These are phyloP conservation scores for Cladosporium halotolerans DNA, from an alignment of 2,329 filamentous ascomycete species.

Conservation along the genomic window DNA sequence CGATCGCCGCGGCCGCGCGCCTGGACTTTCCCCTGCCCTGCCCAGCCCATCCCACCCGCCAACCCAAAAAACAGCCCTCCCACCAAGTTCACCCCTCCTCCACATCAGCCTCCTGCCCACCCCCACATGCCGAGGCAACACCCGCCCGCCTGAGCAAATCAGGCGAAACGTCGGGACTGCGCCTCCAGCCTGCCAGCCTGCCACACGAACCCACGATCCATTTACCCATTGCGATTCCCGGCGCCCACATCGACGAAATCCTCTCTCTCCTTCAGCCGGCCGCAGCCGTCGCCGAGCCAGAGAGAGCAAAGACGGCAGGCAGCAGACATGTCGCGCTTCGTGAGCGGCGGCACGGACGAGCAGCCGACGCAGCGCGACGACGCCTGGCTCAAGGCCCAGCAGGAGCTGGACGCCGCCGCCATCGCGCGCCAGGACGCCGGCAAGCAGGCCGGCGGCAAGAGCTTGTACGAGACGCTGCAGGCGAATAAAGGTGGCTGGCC, in stretches of 20 bases:
- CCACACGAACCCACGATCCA: not conserved
- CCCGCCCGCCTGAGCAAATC: not conserved
- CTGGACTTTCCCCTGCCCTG: too few relatives aligned
- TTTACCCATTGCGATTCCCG: not conserved
- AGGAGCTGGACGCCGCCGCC: slow-evolving; percentile 57
- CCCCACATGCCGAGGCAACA: not conserved
- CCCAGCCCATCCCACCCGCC: too few relatives aligned
- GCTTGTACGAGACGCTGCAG: slow-evolving; percentile 68
- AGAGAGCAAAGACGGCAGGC: not conserved
- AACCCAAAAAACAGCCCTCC: too few relatives aligned
- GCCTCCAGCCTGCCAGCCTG: not conserved
- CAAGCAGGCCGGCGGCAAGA: slow-evolving; percentile 49
- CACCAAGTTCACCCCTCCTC: not conserved
- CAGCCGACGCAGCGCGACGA: slow-evolving; percentile 41
- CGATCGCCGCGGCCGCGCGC: too few relatives aligned
- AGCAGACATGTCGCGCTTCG: slow-evolving; percentile 43
- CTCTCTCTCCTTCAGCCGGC: too few relatives aligned
- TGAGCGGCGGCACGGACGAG: slow-evolving; percentile 46
- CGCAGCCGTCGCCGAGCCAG: too few relatives aligned
- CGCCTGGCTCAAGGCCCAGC: slow-evolving; percentile 61
- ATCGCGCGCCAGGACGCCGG: slow-evolving; percentile 48
- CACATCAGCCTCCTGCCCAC: not conserved
- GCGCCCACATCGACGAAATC: too few relatives aligned
- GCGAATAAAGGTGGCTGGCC: slow-evolving; percentile 66
- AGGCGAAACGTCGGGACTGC: slow-evolving; percentile 4